Percentiles rank a stretch among this genome's conserved stretches.
Evolutionary conservation across 345 rosid species (phyloP).

Genomic region (Melaleuca quinquenervia): DNA sequence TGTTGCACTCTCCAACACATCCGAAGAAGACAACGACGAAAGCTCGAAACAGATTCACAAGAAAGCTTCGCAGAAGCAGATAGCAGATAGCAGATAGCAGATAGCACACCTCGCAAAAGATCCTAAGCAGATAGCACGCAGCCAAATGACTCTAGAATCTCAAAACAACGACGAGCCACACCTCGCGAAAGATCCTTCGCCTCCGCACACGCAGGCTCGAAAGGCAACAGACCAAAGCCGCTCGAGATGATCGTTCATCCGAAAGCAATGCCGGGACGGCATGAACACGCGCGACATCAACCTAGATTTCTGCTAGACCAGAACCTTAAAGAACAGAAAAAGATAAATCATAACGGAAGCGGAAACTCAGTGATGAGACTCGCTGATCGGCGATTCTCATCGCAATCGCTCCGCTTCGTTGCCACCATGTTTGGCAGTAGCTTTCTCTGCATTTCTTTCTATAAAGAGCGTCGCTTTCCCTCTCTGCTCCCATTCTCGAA

Average conservation of each 20-base stretch:
- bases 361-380: too few relatives aligned
- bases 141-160: neutral
- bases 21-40: neutral
- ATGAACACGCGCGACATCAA: neutral
- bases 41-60: neutral
- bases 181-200: neutral
- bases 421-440: too few relatives aligned
- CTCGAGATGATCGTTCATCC: neutral
- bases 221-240: neutral
- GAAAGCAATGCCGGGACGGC: neutral
- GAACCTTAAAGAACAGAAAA: neutral
- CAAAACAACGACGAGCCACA: neutral
- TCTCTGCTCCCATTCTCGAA: too few relatives aligned
- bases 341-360: neutral
- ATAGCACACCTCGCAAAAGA: neutral
- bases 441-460: too few relatives aligned
- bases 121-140: neutral
- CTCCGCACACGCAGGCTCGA: neutral
- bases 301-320: neutral
- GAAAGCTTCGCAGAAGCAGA: neutral
- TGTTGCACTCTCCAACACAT: neutral
- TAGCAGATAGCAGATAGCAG: neutral
- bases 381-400: neutral
- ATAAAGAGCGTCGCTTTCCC: too few relatives aligned
- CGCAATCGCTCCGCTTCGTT: too few relatives aligned